phyloP scores from a whole-genome alignment of 1,284 basidiomycete genomes.

The Ceraceosorus bombacis region DNA sequence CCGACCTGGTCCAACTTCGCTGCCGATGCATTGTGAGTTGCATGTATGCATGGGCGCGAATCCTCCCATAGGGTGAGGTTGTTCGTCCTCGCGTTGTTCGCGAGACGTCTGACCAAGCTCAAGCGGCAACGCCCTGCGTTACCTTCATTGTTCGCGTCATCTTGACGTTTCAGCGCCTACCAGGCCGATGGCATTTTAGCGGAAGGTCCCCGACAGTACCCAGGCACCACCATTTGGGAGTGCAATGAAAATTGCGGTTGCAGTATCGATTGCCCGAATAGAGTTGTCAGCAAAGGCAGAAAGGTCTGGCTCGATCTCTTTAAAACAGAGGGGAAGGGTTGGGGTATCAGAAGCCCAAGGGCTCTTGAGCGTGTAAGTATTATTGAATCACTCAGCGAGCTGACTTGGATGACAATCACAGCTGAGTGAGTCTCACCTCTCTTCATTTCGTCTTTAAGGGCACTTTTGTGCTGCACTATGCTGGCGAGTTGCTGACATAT shows the following conservation, averaged over 20 bases:
- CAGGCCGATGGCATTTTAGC: conserved; percentile 14
- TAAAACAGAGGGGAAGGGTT: conserved; percentile 63
- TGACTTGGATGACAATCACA: too few species aligned
- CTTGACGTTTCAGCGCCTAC: conserved; percentile 19
- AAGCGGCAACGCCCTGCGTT: too few species aligned
- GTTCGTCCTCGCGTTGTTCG: too few species aligned
- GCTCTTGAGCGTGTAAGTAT: conserved; percentile 51
- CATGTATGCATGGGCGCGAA: too few species aligned
- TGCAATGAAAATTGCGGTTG: conserved; percentile 77
- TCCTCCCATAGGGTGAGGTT: too few species aligned
- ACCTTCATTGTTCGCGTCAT: too few species aligned
- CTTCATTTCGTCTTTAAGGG: conserved; percentile 49
- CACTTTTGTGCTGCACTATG: conserved; percentile 71
- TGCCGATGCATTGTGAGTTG: not conserved
- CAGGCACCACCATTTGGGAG: conserved; percentile 64
- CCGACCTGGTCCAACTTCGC: not conserved
- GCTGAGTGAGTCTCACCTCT: too few species aligned
- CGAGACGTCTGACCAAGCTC: too few species aligned
- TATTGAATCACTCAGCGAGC: too few species aligned
- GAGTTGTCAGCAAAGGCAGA: conserved; percentile 76
- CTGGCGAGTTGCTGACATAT: conserved; percentile 60
- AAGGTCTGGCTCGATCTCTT: conserved; percentile 50
- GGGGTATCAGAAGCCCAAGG: conserved; percentile 42
- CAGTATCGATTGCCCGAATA: conserved; percentile 64
- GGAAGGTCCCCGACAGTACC: not conserved